Evolutionary conservation across 495 filamentous ascomycete genomes (phyloP).

Genomic region (Aspergillus egyptiacus): DNA sequence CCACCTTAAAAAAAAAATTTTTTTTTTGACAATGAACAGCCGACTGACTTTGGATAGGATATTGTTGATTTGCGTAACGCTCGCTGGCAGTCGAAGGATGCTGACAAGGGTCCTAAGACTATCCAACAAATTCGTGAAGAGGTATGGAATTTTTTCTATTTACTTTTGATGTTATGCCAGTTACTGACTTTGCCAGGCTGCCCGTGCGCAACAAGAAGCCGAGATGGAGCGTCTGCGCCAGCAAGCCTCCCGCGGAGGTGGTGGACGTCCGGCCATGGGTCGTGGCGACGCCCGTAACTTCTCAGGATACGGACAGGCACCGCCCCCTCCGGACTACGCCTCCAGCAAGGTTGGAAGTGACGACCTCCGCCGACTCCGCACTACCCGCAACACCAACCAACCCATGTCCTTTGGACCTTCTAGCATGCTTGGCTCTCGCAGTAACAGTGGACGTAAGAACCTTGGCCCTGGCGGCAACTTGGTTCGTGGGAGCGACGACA

Average conservation of each 20-base stretch:
- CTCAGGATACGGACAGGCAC: constrained; percentile 56
- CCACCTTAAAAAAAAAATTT: no score
- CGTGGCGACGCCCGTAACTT: constrained; percentile 83
- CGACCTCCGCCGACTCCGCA: constrained; percentile 74
- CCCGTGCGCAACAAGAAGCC: constrained; percentile 59
- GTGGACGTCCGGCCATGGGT: constrained; percentile 56
- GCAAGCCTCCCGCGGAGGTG: constrained; percentile 46
- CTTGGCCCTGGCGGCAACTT: constrained; percentile 66
- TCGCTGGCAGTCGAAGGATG: constrained; percentile 78
- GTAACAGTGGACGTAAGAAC: constrained; percentile 74
- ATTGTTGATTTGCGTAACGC: constrained; percentile 72
- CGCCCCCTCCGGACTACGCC: constrained; percentile 62
- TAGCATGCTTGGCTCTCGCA: constrained; percentile 73
- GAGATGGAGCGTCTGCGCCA: constrained; percentile 48
- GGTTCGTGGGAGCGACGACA: constrained; percentile 69
- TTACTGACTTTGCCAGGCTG: constrained; percentile 49
- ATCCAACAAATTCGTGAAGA: constrained; percentile 85
- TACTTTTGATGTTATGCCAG: background rate
- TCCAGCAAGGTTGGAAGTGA: constrained; percentile 81
- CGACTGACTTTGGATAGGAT: constrained; percentile 47
- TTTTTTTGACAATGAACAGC: background rate
- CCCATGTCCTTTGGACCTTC: constrained; percentile 61
- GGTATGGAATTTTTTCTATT: constrained; percentile 40
- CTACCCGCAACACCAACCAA: constrained; percentile 56
- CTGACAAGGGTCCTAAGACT: constrained; percentile 89